Percentiles rank a stretch among this genome's conserved stretches.
Conservation (phyloP, 805 yeast genomes). For the Barnettozyma botsteinii region DNA sequence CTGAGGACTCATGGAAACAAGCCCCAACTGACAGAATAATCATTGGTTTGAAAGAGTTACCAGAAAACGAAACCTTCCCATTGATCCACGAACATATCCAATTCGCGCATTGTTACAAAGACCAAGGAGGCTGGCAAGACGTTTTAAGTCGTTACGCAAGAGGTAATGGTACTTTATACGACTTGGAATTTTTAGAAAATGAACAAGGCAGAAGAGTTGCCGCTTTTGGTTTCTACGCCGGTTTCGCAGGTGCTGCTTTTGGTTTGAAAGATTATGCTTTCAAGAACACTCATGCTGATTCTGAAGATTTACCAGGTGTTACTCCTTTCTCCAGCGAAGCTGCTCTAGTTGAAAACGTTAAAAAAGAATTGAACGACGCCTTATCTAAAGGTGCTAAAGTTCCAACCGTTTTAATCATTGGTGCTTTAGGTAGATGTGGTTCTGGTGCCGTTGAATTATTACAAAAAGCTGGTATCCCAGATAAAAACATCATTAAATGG, state of each 20-base stretch:
- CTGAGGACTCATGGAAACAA: constrained; percentile 85
- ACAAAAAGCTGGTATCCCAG: constrained; percentile 82
- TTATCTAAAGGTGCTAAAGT: constrained; percentile 52
- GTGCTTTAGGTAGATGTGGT: constrained; percentile 98
- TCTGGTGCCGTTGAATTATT: constrained; percentile 90
- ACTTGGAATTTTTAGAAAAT: constrained; percentile 89
- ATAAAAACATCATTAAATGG: constrained; percentile 81
- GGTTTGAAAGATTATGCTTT: constrained; percentile 94
- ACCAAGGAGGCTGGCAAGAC: constrained; percentile 96
- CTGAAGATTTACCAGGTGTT: constrained; percentile 71
- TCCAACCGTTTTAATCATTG: constrained; percentile 85
- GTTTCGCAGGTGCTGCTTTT: constrained; percentile 99
- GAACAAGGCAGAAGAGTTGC: constrained; percentile 98
- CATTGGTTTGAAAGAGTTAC: constrained; percentile 91
- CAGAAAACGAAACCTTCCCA: constrained; percentile 86
- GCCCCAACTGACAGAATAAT: constrained; percentile 91
- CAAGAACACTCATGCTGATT: constrained; percentile 68
- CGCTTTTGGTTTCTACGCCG: constrained; percentile 99
- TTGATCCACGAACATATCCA: constrained; percentile 94
- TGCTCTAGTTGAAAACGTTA: constrained; percentile 67
- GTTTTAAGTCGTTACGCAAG: constrained; percentile 84
- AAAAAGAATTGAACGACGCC: constrained; percentile 51
- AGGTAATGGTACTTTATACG: constrained; percentile 89
- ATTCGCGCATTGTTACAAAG: constrained; percentile 97
- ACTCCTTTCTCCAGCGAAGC: constrained; percentile 78